Evolutionary conservation across 441 rosid species (phyloP).

Genomic region (Codiaeum variegatum): DNA sequence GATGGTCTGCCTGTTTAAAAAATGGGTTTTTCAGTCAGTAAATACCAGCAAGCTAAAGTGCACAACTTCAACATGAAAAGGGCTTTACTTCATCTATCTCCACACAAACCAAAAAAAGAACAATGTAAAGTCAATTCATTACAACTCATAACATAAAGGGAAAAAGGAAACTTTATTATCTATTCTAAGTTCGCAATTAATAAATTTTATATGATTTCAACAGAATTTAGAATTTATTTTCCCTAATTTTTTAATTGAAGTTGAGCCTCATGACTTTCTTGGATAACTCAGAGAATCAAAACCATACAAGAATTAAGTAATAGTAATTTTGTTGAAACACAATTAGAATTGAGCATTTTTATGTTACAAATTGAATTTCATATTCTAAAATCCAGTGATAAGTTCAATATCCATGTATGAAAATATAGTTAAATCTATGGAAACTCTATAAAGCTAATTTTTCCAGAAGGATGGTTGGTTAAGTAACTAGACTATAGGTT

Average conservation of each 20-base stretch:
- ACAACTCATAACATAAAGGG: not conserved
- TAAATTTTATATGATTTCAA: not conserved
- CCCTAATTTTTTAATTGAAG: too few species aligned
- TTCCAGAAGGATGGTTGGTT: not conserved
- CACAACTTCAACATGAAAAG: not conserved
- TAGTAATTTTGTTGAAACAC: not conserved
- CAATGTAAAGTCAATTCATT: not conserved
- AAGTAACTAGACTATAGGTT: not conserved
- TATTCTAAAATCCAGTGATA: not conserved
- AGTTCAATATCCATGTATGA: not conserved
- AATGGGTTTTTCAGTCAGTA: not conserved
- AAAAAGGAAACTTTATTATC: not conserved
- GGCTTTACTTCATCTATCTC: not conserved
- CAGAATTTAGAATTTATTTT: not conserved
- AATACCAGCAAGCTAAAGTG: not conserved
- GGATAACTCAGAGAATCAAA: not conserved
- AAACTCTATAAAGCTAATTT: not conserved
- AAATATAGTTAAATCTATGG: not conserved
- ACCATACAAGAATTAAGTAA: not conserved
- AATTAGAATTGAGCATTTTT: not conserved
- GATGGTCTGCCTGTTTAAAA: slow-evolving; percentile 73
- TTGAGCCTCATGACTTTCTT: not conserved
- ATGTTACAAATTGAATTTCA: not conserved
- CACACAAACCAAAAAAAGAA: not conserved
- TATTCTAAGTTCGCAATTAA: not conserved